Conservation (phyloP, 257 asterid genomes). For the Fraxinus americana region DNA sequence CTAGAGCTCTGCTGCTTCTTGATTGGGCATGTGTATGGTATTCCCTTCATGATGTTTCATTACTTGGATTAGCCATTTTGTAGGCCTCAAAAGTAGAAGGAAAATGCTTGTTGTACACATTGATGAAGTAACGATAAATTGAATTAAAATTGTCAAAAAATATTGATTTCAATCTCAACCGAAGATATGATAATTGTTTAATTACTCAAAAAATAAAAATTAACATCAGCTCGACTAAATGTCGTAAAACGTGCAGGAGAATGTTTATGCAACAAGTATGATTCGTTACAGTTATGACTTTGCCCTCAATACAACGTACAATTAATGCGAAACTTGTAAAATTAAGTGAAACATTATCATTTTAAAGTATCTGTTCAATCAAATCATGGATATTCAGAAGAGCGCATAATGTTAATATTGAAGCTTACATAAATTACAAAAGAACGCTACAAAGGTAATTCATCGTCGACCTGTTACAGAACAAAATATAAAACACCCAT, state of each 20-base stretch:
- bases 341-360: not conserved
- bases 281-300: not conserved
- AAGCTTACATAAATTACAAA: not conserved
- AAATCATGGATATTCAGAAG: not conserved
- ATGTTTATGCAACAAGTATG: not conserved
- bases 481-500: not conserved
- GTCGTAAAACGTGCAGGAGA: too few species aligned
- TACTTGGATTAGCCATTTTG: not conserved
- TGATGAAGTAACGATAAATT: too few species aligned
- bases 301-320: not conserved
- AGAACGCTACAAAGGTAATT: not conserved
- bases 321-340: not conserved
- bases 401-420: too few species aligned
- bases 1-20: not conserved
- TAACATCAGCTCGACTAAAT: not conserved
- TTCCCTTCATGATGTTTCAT: not conserved
- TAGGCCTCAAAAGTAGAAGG: too few species aligned
- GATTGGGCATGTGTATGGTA: not conserved
- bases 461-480: not conserved
- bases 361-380: not conserved
- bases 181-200: not conserved
- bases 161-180: not conserved
- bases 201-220: not conserved
- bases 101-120: too few species aligned
- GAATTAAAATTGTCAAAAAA: not conserved